Percentiles rank a stretch among this genome's conserved stretches.
Conservation (phyloP, 2,329 filamentous ascomycete genomes). For the Zymoseptoria pseudotritici region DNA sequence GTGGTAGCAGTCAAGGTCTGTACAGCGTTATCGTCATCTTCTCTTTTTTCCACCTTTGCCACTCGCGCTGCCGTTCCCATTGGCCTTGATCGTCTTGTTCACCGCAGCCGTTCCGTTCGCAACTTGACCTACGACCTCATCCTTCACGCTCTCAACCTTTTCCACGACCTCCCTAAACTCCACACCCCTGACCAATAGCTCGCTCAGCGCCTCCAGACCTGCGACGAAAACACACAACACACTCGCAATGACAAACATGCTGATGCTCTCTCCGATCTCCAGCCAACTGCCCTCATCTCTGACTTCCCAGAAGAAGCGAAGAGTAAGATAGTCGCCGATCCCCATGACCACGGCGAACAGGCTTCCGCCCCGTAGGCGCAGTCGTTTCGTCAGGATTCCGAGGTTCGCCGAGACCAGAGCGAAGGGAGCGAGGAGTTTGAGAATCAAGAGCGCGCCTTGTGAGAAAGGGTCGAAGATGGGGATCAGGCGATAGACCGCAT, state of each 20-base stretch:
- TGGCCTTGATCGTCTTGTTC: not conserved
- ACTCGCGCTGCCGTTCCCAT: not conserved
- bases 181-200: constrained; percentile 72
- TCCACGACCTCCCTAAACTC: constrained; percentile 46
- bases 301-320: constrained; percentile 97
- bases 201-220: constrained; percentile 75
- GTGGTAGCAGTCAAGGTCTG: not conserved
- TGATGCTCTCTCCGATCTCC: constrained; percentile 95
- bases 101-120: not conserved
- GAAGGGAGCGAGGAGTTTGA: constrained; percentile 92
- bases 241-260: constrained; percentile 89
- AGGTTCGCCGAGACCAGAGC: constrained; percentile 85
- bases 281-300: constrained; percentile 95
- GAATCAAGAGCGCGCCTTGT: constrained; percentile 75
- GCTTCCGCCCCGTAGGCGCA: constrained; percentile 78
- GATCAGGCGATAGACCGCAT: constrained; percentile 78
- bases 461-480: constrained; percentile 91
- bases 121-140: not conserved
- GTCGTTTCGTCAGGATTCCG: constrained; percentile 78
- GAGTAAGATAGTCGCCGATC: constrained; percentile 79
- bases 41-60: not conserved
- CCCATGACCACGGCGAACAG: constrained; percentile 94
- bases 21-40: not conserved
- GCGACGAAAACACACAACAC: constrained; percentile 85
- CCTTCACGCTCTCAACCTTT: not conserved